Base-by-base conservation (phyloP, 805 yeast genomes). In the Dipodascopsis tothii region DNA sequence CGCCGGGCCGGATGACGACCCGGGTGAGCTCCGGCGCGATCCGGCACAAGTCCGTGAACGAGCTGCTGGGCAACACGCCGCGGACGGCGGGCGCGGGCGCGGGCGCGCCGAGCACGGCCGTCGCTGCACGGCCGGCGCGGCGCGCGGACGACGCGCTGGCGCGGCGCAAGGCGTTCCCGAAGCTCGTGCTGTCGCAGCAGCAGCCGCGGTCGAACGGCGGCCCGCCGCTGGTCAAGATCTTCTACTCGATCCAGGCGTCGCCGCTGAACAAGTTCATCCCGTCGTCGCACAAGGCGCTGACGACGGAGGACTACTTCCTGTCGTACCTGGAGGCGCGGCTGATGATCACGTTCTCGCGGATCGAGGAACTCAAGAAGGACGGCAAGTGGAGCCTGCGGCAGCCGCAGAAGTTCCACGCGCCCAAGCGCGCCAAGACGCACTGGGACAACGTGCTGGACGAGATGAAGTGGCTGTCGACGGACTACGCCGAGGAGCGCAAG, bases 341-440 rank as follows among this genome's bases (percentile, higher is more conserved):
- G 2, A 84, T 94, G 0, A 96, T 87, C 7, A 78, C 86, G 17
- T 83, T 86, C 56, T 82, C 94, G 1, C 45, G 97, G 48, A 88
- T 92, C 37, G 97, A 90, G 58, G 97, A 90, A 60, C 70, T 92
- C 50, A 85, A 86, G 60, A 70, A 94, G 37, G 81, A 81, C 45
- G 83, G 84, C 2, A 79, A 84, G 56, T 92, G 98, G 97, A 81
- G 95, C 19, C 67, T 92, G 41, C 72, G 94, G 41, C 98, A 92
- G 60, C 95, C 94, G 0, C 69, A 73, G 41, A 72, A 75, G 50
- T 81, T 72, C 56, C 58, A 70, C 9, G 94, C 85, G 52, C 96
- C 97, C 0, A 74, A 52, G 21, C 52, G 70, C 16, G 51, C 56
- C 25, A 66, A 69, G 23, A 66, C 78, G 3, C 88, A 84, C 51